Evolutionary conservation across 768 basidiomycete genomes (phyloP).

Genomic region (Leccinum boreale): DNA sequence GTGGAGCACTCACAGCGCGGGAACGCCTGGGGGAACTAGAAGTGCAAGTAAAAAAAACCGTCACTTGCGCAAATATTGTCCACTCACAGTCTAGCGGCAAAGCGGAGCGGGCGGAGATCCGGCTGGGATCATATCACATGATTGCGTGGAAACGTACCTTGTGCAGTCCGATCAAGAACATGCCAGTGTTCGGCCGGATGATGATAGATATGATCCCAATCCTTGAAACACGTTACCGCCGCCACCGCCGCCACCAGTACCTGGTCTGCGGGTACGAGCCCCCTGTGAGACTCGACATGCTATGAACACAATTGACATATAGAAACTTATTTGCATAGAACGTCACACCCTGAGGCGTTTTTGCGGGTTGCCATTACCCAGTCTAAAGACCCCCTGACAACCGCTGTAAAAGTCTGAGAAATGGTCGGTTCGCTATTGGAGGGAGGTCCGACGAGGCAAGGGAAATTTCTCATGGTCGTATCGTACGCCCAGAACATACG

Average conservation of each 20-base stretch:
- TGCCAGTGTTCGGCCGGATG: conserved; percentile 58
- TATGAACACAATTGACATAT: background rate
- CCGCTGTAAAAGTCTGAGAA: conserved; percentile 51
- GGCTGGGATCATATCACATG: background rate
- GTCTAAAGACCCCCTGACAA: conserved; percentile 64
- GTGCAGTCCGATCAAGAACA: conserved; percentile 46
- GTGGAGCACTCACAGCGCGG: conserved; percentile 43
- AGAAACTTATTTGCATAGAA: background rate
- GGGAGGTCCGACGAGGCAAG: background rate
- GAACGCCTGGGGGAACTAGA: conserved; percentile 62
- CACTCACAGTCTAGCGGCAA: conserved; percentile 62
- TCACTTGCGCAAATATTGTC: background rate
- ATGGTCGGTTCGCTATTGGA: conserved; percentile 28
- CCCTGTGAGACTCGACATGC: background rate
- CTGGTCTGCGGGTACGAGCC: conserved; percentile 27
- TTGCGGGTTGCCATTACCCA: conserved; percentile 23
- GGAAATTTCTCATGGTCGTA: background rate
- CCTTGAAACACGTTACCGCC: conserved; percentile 49
- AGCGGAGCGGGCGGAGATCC: conserved; percentile 49
- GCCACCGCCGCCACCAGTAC: conserved; percentile 58
- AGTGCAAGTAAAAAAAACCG: background rate
- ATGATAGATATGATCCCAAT: conserved; percentile 52
- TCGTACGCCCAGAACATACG: background rate
- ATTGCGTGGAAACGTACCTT: conserved; percentile 38
- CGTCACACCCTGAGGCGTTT: background rate